Percentiles rank a stretch among this genome's conserved stretches.
Conservation (phyloP, 495 filamentous ascomycete species). For the Neurospora sp. region DNA sequence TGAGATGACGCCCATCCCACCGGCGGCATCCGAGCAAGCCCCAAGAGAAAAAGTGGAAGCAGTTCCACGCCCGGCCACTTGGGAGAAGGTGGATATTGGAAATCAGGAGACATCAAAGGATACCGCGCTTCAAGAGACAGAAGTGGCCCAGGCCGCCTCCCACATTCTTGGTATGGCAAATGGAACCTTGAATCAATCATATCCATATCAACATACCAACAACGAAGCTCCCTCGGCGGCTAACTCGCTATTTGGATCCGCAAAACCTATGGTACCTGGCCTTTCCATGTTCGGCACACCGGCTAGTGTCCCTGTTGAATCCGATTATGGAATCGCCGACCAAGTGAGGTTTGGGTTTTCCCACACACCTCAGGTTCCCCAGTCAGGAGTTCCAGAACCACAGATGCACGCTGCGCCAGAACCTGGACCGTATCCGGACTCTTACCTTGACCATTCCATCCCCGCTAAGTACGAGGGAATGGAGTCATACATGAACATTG, state of each 20-base stretch:
- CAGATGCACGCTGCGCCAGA: neutral
- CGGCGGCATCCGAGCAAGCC: neutral
- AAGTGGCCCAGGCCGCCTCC: neutral
- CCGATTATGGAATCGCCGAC: constrained; percentile 14
- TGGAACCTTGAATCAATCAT: neutral
- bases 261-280: constrained; percentile 1
- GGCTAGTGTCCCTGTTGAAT: constrained; percentile 5
- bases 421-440: constrained; percentile 13
- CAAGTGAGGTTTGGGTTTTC: constrained; percentile 27
- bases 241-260: constrained; percentile 6
- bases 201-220: neutral
- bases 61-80: neutral
- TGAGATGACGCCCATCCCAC: constrained; percentile 15
- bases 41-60: neutral
- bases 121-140: neutral
- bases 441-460: constrained; percentile 11
- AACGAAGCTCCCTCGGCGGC: neutral
- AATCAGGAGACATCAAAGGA: neutral
- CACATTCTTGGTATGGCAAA: neutral
- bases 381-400: neutral
- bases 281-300: constrained; percentile 19
- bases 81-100: neutral
- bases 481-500: constrained; percentile 1
- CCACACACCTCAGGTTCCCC: constrained; percentile 15
- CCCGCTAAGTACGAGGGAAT: constrained; percentile 11